Base-by-base conservation (phyloP, 768 basidiomycete species). In the Cubamyces sp. region DNA sequence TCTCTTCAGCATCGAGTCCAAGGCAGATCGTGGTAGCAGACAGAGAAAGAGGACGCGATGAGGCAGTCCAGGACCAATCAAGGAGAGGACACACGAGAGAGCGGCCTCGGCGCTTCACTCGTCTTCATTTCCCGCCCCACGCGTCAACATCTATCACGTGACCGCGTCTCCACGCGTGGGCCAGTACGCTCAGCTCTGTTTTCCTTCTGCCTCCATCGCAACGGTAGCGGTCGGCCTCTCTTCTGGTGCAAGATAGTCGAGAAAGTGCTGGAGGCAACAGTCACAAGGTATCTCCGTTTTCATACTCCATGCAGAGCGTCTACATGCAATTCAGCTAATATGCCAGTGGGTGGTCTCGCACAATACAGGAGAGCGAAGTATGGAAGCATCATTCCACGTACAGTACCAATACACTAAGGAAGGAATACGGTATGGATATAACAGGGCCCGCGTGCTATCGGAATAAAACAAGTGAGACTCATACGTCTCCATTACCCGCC, bases 1-100 rank as follows among this genome's bases (percentile, higher is more conserved):
- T 51, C 77, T 71, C 62, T 78, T 78, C 5, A 64, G 54, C 69
- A 69, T 69, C n/a, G 19, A 5, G 11, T 14, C 4, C 46, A 5
- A 1, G 8, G 9, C 25, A 25, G 21, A 40, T 18, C 16, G 40
- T 40, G 14, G 9, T 39, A n/a, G 21, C 15, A 18, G 45, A 55
- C 4, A 19, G 40, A n/a, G 5, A 9, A 23, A 0, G 28, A 19
- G 21, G 18, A 23, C 40, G 23, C 11, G 42, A n/a, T 43, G 46
- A 47, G 23, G 5, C 19, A 25, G 46, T 14, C 23, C 42, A 21
- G 14, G 23, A 21, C 45, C 9, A 21, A 19, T n/a, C 16, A n/a
- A 19, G 21, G 45, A 21, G 19, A 14, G 23, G 4, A 14, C 3
- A 5, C 3, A 3, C 7, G 3, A 47, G n/a, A n/a, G 19, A 21